A percentile compares a stretch with the other conserved stretches of the same genome.
Conservation (phyloP, 148 eudicot species). For the Beta vulgaris region DNA sequence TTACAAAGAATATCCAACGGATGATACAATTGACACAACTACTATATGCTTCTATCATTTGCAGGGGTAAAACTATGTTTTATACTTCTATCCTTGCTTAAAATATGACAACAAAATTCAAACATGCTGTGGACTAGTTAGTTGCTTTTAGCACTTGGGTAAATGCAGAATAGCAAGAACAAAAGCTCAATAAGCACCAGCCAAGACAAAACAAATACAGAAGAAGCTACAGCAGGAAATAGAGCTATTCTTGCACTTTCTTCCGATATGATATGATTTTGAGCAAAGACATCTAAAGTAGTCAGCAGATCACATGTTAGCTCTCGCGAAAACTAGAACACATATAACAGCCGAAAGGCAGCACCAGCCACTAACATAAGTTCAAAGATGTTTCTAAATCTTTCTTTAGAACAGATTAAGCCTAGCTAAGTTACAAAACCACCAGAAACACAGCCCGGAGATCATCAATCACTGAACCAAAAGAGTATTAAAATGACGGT, state of each 20-base stretch:
- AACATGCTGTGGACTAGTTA: too few relatives aligned
- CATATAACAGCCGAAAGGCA: not conserved
- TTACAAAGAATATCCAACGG: too few relatives aligned
- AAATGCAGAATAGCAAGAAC: not conserved
- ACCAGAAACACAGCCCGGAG: slow-evolving; percentile 11
- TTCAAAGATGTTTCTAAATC: not conserved
- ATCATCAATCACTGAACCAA: not conserved
- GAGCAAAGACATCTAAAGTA: not conserved
- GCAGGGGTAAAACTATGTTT: too few relatives aligned
- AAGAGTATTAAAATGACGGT: not conserved
- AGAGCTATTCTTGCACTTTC: not conserved
- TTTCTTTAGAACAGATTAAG: not conserved
- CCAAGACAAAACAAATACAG: not conserved
- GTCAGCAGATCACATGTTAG: not conserved
- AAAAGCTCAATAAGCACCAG: not conserved
- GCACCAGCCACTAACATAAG: not conserved
- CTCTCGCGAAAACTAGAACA: not conserved
- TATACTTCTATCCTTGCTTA: too few relatives aligned
- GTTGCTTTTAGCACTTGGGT: too few relatives aligned
- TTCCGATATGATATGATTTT: not conserved
- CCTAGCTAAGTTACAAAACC: slow-evolving; percentile 15
- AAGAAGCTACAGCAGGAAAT: not conserved
- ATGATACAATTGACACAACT: too few relatives aligned
- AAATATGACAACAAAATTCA: too few relatives aligned
- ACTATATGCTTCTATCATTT: too few relatives aligned